These are phyloP conservation scores for Ophidiomyces ophidiicola DNA, from an alignment of 2,329 filamentous ascomycete genomes.

Conservation along the genomic window DNA sequence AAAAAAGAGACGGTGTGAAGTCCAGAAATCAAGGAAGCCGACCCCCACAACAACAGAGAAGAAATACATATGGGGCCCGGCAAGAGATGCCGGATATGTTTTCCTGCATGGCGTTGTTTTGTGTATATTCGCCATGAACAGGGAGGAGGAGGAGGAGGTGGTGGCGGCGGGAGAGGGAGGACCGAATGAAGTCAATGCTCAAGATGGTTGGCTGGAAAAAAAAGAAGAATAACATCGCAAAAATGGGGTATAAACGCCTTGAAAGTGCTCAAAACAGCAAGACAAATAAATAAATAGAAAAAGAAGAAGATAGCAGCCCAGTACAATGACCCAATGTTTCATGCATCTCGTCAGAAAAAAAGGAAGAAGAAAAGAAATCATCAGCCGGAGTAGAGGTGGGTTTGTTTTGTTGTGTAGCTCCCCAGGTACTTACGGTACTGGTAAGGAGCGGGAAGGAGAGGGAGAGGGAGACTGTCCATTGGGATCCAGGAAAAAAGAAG, in stretches of 20 bases:
- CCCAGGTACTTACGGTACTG: too few relatives aligned
- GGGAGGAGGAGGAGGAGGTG: background rate
- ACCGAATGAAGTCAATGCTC: constrained; percentile 2
- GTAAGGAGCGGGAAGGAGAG: too few relatives aligned
- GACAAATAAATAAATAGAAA: background rate
- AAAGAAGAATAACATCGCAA: background rate
- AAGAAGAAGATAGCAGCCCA: constrained; percentile 1
- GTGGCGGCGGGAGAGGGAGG: background rate
- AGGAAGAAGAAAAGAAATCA: too few relatives aligned
- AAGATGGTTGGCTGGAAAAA: background rate
- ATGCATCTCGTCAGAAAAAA: constrained; percentile 12
- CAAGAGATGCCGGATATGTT: too few relatives aligned
- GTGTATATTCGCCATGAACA: background rate
- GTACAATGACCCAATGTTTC: constrained; percentile 7
- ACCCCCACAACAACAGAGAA: background rate
- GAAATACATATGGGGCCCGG: too few relatives aligned
- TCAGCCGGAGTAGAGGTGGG: constrained; percentile 8
- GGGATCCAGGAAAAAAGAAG: too few relatives aligned
- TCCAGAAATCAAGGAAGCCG: background rate
- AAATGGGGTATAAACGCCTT: constrained; percentile 15
- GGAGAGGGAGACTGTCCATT: too few relatives aligned
- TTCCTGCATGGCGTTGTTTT: too few relatives aligned
- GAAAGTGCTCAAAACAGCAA: constrained; percentile 10
- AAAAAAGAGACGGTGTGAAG: background rate
- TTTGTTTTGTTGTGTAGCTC: background rate